Evolutionary conservation across 2,329 filamentous ascomycete genomes (phyloP), one percentile per base, ranked within the genome.

Genomic region (Fusarium dlaminii): DNA sequence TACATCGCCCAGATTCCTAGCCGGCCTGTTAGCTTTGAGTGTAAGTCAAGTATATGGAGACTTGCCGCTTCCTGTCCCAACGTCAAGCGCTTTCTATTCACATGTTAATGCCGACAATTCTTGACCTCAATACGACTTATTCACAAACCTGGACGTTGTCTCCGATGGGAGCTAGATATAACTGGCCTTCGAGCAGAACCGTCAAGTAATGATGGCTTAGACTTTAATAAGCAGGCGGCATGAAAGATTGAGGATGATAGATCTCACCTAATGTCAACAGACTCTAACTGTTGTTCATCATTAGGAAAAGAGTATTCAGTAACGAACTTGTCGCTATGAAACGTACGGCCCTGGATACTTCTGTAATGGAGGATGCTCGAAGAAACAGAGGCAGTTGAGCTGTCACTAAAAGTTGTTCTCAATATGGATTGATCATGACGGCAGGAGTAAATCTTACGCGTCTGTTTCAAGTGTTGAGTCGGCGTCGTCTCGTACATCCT

Each of bases 1-100:
- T n/a, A 67, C 68, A 72, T 72, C 4, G 69, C 69, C 69, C 69
- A 72, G 11, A 72, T 72, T 7, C 69, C 68, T 71, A 5, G 3
- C 3, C 2, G 3, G 2, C 5, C 32, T 5, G 17, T 71, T 13
- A 71, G 37, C 24, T 8, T 2, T 2, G 3, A 6, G 4, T 2
- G 2, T 15, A 5, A 8, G 3, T 15, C 8, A 32, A 1, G 4
- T 11, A 5, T 9, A 17, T 7, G 1, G 1, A 2, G 17, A 62
- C 67, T 54, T 48, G 71, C 68, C 68, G 6, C 62, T 72, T 22
- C 68, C 68, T 0, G 68, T 72, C 0, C 68, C 68, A 4, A 72
- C 51, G 9, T 72, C 68, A 11, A 72, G 52, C 4, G 62, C 56
- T 42, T 66, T 66, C 40, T 64, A 18, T 1, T 22, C 12, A 40